Evolutionary conservation across 2,329 filamentous ascomycete genomes (phyloP).

Genomic region (Penicillium psychrosexuale): DNA sequence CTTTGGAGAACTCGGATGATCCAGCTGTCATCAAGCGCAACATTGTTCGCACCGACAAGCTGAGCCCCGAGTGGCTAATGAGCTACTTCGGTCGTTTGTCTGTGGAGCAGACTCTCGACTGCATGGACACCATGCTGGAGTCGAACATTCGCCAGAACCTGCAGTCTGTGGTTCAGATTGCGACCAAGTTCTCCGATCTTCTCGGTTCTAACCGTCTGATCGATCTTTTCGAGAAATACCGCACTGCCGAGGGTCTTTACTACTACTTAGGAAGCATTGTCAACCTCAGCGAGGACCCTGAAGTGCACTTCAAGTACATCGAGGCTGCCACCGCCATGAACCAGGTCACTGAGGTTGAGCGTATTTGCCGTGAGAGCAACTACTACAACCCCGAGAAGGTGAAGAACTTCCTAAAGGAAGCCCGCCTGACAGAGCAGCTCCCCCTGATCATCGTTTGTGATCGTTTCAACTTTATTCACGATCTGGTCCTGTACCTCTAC

Average conservation of each 20-base stretch:
- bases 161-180: slow-evolving; percentile 89
- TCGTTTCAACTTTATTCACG: slow-evolving; percentile 98
- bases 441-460: slow-evolving; percentile 98
- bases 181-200: slow-evolving; percentile 96
- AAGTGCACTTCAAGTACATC: slow-evolving; percentile 99
- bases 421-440: slow-evolving; percentile 83
- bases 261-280: slow-evolving; percentile 98
- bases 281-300: slow-evolving; percentile 89
- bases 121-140: slow-evolving; percentile 93
- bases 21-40: slow-evolving; percentile 86
- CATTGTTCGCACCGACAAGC: slow-evolving; percentile 75
- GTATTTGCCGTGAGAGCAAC: slow-evolving; percentile 92
- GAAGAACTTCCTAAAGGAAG: slow-evolving; percentile 99
- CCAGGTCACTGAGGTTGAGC: slow-evolving; percentile 93
- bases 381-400: slow-evolving; percentile 90
- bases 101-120: slow-evolving; percentile 91
- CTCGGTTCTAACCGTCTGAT: slow-evolving; percentile 84
- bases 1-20: slow-evolving; percentile 92
- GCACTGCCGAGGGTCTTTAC: slow-evolving; percentile 93
- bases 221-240: slow-evolving; percentile 95
- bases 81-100: slow-evolving; percentile 92
- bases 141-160: slow-evolving; percentile 95
- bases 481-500: slow-evolving; percentile 93
- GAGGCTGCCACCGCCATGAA: slow-evolving; percentile 92
- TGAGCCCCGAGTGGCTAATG: slow-evolving; percentile 86